These are phyloP conservation scores for Fomitopsis palustris DNA, from an alignment of 1,284 basidiomycete genomes.

Conservation along the genomic window DNA sequence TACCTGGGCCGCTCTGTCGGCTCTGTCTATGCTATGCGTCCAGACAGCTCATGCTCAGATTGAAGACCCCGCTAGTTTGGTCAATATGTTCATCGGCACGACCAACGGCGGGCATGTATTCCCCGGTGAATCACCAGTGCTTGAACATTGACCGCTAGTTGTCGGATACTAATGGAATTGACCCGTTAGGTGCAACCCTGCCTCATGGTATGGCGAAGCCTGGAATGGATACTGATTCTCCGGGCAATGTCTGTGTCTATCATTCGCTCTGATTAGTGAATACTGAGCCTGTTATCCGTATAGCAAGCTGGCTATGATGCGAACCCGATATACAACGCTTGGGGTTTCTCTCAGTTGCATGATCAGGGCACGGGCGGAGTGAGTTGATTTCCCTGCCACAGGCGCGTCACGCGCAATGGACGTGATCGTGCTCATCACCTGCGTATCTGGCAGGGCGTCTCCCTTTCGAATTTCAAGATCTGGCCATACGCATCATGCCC, in stretches of 20 bases:
- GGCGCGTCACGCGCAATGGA: background rate
- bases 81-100: conserved; percentile 59
- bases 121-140: conserved; percentile 38
- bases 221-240: conserved; percentile 63
- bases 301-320: conserved; percentile 63
- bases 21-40: conserved; percentile 4
- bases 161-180: background rate
- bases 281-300: background rate
- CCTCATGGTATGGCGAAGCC: conserved; percentile 66
- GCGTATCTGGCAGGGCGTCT: conserved; percentile 37
- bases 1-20: background rate
- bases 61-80: conserved; percentile 29
- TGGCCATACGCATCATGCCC: conserved; percentile 50
- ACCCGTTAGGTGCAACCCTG: conserved; percentile 47
- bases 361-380: conserved; percentile 61
- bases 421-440: background rate
- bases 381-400: conserved; percentile 11
- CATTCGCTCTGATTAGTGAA: background rate
- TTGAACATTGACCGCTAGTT: background rate
- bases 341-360: conserved; percentile 61
- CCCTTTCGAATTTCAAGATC: conserved; percentile 60
- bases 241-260: conserved; percentile 48
- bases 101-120: conserved; percentile 59
- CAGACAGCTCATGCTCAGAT: conserved; percentile 2
- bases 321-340: conserved; percentile 42